phyloP scores from a whole-genome alignment of 345 rosid species.

The Dipteronia sinensis region DNA sequence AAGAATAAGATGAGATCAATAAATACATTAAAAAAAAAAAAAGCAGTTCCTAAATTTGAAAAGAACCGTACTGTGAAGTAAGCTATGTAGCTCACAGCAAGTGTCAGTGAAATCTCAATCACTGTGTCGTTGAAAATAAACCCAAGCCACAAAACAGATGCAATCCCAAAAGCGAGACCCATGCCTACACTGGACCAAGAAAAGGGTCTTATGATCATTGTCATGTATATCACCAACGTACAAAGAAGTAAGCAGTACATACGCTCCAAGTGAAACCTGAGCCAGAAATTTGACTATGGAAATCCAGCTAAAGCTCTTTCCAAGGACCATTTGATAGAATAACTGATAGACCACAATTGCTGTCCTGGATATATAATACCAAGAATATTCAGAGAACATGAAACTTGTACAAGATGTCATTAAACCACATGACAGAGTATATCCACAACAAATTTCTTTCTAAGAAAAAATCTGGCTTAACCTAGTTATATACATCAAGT shows the following conservation, averaged over 20 bases:
- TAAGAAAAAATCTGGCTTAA: constrained; percentile 9
- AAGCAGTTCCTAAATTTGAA: constrained; percentile 6
- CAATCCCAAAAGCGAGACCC: constrained; percentile 87
- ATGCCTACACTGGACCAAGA: constrained; percentile 74
- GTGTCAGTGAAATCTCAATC: constrained; percentile 82
- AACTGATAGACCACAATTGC: constrained; percentile 96
- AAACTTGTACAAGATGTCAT: constrained; percentile 15
- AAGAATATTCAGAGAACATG: constrained; percentile 19
- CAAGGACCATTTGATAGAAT: constrained; percentile 82
- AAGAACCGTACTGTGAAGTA: constrained; percentile 76
- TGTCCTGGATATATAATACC: constrained; percentile 55
- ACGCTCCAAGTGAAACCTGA: constrained; percentile 90
- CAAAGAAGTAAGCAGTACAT: constrained; percentile 41
- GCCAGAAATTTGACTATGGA: constrained; percentile 67
- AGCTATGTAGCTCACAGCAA: constrained; percentile 92
- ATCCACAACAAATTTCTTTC: constrained; percentile 1
- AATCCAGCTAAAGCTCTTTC: constrained; percentile 52
- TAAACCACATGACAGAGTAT: constrained; percentile 1
- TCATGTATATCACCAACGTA: not conserved
- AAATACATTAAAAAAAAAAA: not conserved
- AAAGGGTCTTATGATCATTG: constrained; percentile 28
- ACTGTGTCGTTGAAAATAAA: constrained; percentile 92
- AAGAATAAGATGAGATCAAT: not conserved
- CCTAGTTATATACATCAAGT: constrained; percentile 4
- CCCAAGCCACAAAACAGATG: constrained; percentile 91